Evolutionary conservation across 495 filamentous ascomycete genomes (phyloP), one percentile per base, ranked within the genome.

Genomic region (Penicillium cinerascens): DNA sequence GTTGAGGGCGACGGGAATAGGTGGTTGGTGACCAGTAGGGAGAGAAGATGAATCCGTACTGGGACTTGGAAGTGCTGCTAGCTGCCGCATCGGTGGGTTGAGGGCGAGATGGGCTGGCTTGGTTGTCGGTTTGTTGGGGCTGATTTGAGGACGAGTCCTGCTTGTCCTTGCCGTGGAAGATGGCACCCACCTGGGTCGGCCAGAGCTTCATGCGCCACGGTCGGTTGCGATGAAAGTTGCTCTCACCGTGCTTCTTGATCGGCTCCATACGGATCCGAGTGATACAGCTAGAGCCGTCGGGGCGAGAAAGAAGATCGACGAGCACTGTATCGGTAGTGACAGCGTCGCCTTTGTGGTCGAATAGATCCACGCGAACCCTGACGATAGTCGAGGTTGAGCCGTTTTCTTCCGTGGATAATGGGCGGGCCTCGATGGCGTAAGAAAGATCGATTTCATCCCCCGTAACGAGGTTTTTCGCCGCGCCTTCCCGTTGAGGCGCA

Each of bases 401-500:
- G 11, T 45, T 52, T 15, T 61, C 46, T 6, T 57, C 51, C n/a
- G 46, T 51, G 0, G 64, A 55, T 5, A 73, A 42, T 1, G 64
- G 66, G 13, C 57, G 58, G 15, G 54, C 58, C 2, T 70, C 61
- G 6, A 73, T 46, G 0, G 61, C 56, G 47, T 68, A 73, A 9
- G 62, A 53, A 0, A 73, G 11, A 1, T 45, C 17, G 16, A 71
- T 54, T 16, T 53, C 38, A 1, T 68, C 44, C 6, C 39, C 33
- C 8, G 43, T 54, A 1, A 42, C 16, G 5, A 18, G 43, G 1
- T 22, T 43, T 4, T 59, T 48, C 21, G 37, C 26, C 3, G 54
- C 36, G 7, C 51, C 52, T 35, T 58, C 49, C 10, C 63, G 56
- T 26, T 59, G 65, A 13, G 54, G 51, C 2, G 63, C 69, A 35